Conservation (phyloP, 2,329 filamentous ascomycete genomes). For the Botrytis galanthina region DNA sequence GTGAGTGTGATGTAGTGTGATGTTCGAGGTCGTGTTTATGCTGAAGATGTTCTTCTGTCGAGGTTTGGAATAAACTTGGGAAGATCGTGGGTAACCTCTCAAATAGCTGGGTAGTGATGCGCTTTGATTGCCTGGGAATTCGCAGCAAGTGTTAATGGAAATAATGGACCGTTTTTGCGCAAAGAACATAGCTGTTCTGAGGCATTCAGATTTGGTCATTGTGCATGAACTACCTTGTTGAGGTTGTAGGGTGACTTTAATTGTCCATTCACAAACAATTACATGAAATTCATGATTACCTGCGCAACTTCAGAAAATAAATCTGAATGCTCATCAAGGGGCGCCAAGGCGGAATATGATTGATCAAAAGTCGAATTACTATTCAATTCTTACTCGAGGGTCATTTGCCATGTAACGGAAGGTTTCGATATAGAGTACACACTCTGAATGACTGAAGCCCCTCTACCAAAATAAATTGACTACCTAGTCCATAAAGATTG, state of each 20-base stretch:
- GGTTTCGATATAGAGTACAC: too few relatives aligned
- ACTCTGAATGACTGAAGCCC: background rate
- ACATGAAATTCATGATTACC: background rate
- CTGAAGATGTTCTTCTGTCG: background rate
- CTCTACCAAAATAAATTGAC: too few relatives aligned
- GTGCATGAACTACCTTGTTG: background rate
- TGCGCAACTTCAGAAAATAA: background rate
- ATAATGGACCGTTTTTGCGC: background rate
- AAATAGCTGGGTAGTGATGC: background rate
- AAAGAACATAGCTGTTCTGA: background rate
- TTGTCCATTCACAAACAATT: background rate
- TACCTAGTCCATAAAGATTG: too few relatives aligned
- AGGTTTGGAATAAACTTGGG: background rate
- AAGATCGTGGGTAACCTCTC: background rate
- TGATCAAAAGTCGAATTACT: accelerated
- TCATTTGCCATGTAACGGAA: background rate
- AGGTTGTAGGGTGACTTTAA: too few relatives aligned
- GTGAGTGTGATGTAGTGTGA: too few relatives aligned
- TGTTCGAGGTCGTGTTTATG: background rate
- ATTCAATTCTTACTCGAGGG: background rate
- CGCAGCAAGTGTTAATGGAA: background rate
- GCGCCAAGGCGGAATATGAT: background rate
- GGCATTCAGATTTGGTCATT: background rate
- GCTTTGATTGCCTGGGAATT: background rate
- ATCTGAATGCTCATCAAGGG: background rate